A percentile compares a stretch with the other conserved stretches of the same genome.
These are phyloP conservation scores for Neopestalotiopsis rosae DNA, from an alignment of 2,329 filamentous ascomycete genomes.

Conservation along the genomic window DNA sequence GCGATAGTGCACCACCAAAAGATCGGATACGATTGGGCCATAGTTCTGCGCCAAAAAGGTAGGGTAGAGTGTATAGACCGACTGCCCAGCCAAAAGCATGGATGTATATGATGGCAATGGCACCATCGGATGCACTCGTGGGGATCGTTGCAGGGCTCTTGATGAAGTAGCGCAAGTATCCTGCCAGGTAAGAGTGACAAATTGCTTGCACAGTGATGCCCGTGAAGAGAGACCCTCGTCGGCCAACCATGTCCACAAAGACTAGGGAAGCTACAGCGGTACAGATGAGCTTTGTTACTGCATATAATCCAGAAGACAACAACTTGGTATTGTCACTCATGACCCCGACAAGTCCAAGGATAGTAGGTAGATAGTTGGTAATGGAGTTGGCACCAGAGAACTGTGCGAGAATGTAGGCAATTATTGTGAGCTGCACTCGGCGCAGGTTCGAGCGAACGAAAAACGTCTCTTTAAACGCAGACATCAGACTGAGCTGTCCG, in stretches of 20 bases:
- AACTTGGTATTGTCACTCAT: conserved; percentile 33
- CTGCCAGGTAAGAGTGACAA: background rate
- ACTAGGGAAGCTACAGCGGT: conserved; percentile 25
- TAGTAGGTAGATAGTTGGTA: conserved; percentile 48
- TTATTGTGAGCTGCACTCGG: conserved; percentile 43
- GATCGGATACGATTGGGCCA: conserved; percentile 52
- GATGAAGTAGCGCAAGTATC: background rate
- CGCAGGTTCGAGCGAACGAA: conserved; percentile 42
- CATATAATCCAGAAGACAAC: conserved; percentile 44
- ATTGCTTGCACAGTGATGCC: background rate
- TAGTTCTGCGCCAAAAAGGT: conserved; percentile 49
- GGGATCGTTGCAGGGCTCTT: conserved; percentile 14
- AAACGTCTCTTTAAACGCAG: conserved; percentile 40
- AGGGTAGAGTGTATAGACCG: conserved; percentile 46
- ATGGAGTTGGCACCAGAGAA: conserved; percentile 50
- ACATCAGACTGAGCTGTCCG: conserved; percentile 17
- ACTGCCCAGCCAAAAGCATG: conserved; percentile 51
- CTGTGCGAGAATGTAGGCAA: conserved; percentile 46
- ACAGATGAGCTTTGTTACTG: background rate
- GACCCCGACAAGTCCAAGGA: conserved; percentile 43
- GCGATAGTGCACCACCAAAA: conserved; percentile 45
- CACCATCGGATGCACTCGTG: conserved; percentile 39
- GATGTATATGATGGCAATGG: conserved; percentile 49
- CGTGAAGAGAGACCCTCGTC: background rate
- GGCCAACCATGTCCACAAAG: conserved; percentile 20